These are phyloP conservation scores for Puccinia triticina DNA, from an alignment of 1,284 basidiomycete species.

Conservation along the genomic window DNA sequence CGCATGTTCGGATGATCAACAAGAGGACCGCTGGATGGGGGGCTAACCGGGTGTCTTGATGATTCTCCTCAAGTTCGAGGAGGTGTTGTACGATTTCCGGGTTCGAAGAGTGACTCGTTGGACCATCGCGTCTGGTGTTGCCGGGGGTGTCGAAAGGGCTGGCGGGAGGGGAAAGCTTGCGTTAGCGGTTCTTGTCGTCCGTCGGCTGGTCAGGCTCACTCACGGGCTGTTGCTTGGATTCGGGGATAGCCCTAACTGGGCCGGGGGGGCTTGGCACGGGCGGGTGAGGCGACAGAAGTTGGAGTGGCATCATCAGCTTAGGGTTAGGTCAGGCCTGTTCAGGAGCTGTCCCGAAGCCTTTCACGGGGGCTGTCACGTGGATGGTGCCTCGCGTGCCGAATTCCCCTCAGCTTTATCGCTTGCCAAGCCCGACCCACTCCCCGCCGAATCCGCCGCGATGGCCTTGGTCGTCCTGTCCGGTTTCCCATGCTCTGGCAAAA, in stretches of 20 bases:
- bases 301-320: conserved; percentile 7
- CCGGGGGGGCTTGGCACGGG: neutral
- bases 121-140: conserved; percentile 69
- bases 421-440: too few species aligned
- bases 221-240: neutral
- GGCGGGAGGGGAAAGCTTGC: neutral
- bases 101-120: conserved; percentile 99
- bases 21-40: too few species aligned
- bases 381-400: neutral
- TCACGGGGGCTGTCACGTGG: neutral
- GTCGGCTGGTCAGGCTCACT: neutral
- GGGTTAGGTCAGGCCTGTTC: conserved; percentile 25
- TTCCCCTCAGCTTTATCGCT: neutral
- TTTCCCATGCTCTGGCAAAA: conserved; percentile 45
- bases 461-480: conserved; percentile 42
- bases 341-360: neutral
- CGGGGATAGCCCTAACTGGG: neutral
- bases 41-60: conserved; percentile 81
- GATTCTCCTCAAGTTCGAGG: conserved; percentile 89
- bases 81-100: conserved; percentile 98
- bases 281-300: neutral
- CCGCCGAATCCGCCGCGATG: conserved; percentile 22
- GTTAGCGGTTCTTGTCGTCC: neutral
- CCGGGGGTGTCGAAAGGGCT: conserved; percentile 19
- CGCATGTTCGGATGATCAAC: neutral